Evolutionary conservation across 495 filamentous ascomycete genomes (phyloP).

Genomic region (Aspergillus coremiiformis): DNA sequence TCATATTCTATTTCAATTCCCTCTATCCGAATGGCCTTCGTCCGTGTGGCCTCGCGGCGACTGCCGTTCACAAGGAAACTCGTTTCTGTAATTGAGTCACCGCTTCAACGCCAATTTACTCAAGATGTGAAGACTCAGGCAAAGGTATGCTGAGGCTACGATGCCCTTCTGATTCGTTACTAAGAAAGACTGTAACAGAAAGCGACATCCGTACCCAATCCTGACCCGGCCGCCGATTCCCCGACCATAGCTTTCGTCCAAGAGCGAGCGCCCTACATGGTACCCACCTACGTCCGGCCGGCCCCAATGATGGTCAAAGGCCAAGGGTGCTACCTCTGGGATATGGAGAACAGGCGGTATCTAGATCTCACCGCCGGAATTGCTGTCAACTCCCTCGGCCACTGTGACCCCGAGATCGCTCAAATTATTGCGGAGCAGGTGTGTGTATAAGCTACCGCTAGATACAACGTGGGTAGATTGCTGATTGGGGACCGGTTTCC

Average conservation of each 20-base stretch:
- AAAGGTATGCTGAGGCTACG: slow-evolving; percentile 7
- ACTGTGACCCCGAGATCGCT: slow-evolving; percentile 67
- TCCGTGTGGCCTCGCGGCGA: slow-evolving; percentile 37
- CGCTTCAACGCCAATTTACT: slow-evolving; percentile 33
- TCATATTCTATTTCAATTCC: slow-evolving; percentile 7
- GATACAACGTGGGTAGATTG: neutral
- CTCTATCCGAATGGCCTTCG: slow-evolving; percentile 13
- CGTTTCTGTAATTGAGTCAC: slow-evolving; percentile 29
- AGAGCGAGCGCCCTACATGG: slow-evolving; percentile 76
- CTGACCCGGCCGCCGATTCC: slow-evolving; percentile 75
- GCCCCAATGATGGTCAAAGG: slow-evolving; percentile 82
- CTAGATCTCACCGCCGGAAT: slow-evolving; percentile 94
- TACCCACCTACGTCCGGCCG: slow-evolving; percentile 91
- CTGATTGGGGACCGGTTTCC: neutral
- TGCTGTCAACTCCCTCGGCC: slow-evolving; percentile 87
- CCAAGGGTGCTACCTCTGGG: slow-evolving; percentile 78
- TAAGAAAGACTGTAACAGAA: slow-evolving; percentile 33
- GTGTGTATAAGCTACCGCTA: slow-evolving; percentile 3
- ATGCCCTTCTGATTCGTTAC: neutral
- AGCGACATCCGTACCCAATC: slow-evolving; percentile 58
- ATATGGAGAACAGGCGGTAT: slow-evolving; percentile 81
- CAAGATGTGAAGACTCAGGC: slow-evolving; percentile 22
- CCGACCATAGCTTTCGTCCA: slow-evolving; percentile 63
- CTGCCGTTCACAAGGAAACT: slow-evolving; percentile 28
- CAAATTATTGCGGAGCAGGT: slow-evolving; percentile 71